Conservation (phyloP, 2,329 filamentous ascomycete species). For the Phyllosticta citribraziliensis region DNA sequence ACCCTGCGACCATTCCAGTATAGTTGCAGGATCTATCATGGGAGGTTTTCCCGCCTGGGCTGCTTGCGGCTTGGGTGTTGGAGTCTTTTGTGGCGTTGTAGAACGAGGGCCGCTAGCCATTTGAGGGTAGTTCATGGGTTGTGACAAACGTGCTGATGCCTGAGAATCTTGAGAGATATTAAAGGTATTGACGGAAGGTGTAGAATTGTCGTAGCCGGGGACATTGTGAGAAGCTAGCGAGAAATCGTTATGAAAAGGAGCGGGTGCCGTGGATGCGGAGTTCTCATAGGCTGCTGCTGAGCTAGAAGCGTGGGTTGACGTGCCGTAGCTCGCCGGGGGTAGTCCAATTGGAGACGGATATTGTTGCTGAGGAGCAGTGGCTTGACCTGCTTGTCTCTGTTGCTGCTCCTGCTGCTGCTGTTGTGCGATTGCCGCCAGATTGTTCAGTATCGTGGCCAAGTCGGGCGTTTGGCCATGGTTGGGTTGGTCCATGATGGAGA, state of each 20-base stretch:
- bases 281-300: not conserved
- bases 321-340: not conserved
- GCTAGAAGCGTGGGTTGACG: not conserved
- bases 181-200: not conserved
- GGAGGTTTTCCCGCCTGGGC: constrained; percentile 11
- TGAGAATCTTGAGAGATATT: not conserved
- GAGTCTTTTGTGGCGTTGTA: not conserved
- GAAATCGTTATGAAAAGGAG: not conserved
- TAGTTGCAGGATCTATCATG: constrained; percentile 36
- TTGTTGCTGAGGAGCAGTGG: not conserved
- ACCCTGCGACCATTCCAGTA: constrained; percentile 39
- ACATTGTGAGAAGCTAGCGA: not conserved
- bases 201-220: not conserved
- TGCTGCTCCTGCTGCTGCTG: not conserved
- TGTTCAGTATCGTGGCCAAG: constrained; percentile 25
- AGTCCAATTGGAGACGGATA: not conserved
- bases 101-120: not conserved
- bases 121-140: not conserved
- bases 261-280: not conserved
- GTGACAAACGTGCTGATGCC: not conserved
- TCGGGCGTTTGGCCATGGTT: constrained; percentile 17
- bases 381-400: not conserved
- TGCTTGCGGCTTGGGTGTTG: not conserved
- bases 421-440: constrained; percentile 21
- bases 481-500: constrained; percentile 22